Base-by-base conservation (phyloP, 2,329 filamentous ascomycete species). In the Pseudogymnoascus sp. region DNA sequence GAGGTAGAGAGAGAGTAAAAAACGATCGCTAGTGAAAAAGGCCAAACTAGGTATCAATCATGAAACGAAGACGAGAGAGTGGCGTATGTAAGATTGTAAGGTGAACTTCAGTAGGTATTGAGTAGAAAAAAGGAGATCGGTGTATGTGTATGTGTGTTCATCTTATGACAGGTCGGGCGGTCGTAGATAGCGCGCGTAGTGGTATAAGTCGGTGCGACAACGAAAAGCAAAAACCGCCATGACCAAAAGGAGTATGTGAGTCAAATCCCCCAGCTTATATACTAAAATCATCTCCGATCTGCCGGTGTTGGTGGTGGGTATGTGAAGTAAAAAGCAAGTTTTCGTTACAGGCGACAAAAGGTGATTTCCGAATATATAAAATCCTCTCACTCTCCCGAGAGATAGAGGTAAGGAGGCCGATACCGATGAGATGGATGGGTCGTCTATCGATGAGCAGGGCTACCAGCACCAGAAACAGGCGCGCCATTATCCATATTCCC, bases 401-500 rank as follows among this genome's bases (percentile, higher is more conserved):
- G 40, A n/a, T 21, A 46, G 42, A n/a, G 21, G 6, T 42, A 19
- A 6, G 4, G 4, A 11, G 38, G 17, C 17, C 4, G 17, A 7
- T 17, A 38, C 19, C 6, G n/a, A 15, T 7, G 15, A 6, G 37
- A 3, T 7, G n/a, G 37, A 19, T 4, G 33, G 4, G 37, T 10
- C 37, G 37, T 59, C 17, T 59, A 38, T 15, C 29, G 29, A 7
- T 29, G 29, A 59, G 31, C 23, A 29, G 59, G 59, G 15, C 29
- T 37, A 17, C 13, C 23, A n/a, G 35, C n/a, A 17, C 13, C 23
- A n/a, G 35, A 10, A 11, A 3, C n/a, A 17, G 56, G 56, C 13
- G 17, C 35, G 17, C 56, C 56, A 17, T 33, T 38, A 15, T 93
- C 89, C 83, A 90, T 90, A 75, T 90, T 90, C 70, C 89, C 89